phyloP scores from a whole-genome alignment of 805 yeast genomes.

The Candida broadrunensis region DNA sequence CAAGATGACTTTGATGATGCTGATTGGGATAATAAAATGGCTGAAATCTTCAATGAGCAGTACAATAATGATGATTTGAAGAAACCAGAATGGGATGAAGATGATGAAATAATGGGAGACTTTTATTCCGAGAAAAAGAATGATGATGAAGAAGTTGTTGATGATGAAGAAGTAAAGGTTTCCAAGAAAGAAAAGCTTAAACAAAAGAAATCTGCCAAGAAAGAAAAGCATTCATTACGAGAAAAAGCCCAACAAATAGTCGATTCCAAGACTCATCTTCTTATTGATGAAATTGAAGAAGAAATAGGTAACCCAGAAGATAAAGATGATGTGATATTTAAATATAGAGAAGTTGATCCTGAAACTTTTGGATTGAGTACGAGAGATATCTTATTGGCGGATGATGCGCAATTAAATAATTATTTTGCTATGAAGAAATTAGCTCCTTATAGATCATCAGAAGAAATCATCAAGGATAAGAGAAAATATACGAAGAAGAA shows the following conservation, averaged over 20 bases:
- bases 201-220: conserved; percentile 56
- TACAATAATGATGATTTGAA: conserved; percentile 47
- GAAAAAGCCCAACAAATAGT: conserved; percentile 75
- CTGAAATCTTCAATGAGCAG: conserved; percentile 80
- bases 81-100: conserved; percentile 40
- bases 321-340: conserved; percentile 54
- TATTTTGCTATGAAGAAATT: conserved; percentile 87
- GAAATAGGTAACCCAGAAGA: conserved; percentile 56
- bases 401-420: conserved; percentile 79
- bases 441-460: conserved; percentile 86
- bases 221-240: conserved; percentile 58
- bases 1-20: conserved; percentile 86
- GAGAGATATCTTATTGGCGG: conserved; percentile 86
- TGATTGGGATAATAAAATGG: conserved; percentile 88
- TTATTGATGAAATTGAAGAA: conserved; percentile 67
- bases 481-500: conserved; percentile 74
- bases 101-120: conserved; percentile 26
- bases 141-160: conserved; percentile 12
- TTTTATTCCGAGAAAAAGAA: conserved; percentile 12
- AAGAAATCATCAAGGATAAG: conserved; percentile 69
- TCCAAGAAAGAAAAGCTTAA: conserved; percentile 54
- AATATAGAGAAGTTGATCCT: conserved; percentile 92
- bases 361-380: conserved; percentile 85
- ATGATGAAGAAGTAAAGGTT: conserved; percentile 21
- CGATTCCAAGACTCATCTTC: conserved; percentile 63